Base-by-base conservation (phyloP, 352 stramenopile genomes). In the Aphanomyces stellatus region DNA sequence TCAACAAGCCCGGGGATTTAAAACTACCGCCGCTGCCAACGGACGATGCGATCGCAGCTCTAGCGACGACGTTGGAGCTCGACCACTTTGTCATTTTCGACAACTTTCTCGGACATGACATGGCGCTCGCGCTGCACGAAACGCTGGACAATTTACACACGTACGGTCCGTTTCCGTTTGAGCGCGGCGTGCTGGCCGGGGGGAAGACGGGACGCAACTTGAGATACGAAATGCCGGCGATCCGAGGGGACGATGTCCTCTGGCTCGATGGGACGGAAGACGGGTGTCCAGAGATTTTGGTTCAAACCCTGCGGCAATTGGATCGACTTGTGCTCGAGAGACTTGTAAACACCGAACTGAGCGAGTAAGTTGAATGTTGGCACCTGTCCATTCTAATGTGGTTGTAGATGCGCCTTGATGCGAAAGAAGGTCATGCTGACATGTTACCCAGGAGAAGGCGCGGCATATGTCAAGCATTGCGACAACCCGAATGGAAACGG, bases 371-470 rank as follows among this genome's bases (percentile, higher is more conserved):
- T 31, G 0, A 10, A 30, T 65, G n/a, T 51, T 8, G 48, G 53
- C 41, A 28, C 7, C 1, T 2, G 28, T 28, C 13, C 28, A 41
- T 1, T 48, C 22, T 27, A 25, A 56, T 62, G 19, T 24, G 5
- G 19, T 65, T 19, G 13, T 57, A 67, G 60, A 33, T 65, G 51
- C 17, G 56, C 74, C 10, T 51, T 80, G 41, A 42, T 80, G 27
- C 74, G 78, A 17, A 78, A 78, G 53, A 82, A 80, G 41, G 76
- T 73, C 30, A 85, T 83, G 78, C 56, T 73, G 6, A 83, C 76
- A 30, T 85, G 78, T 57, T 85, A 85, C 41, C 76, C 78, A 7
- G 76, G 76, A 17, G 61, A 68, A 8, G 64, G 67, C 11, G 74
- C 78, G 1, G 42, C 69, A 13, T 85, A 85, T 69, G 79, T 79